Conservation (phyloP, 371 early-diverging fungal species). For the Mortierella sp. region DNA sequence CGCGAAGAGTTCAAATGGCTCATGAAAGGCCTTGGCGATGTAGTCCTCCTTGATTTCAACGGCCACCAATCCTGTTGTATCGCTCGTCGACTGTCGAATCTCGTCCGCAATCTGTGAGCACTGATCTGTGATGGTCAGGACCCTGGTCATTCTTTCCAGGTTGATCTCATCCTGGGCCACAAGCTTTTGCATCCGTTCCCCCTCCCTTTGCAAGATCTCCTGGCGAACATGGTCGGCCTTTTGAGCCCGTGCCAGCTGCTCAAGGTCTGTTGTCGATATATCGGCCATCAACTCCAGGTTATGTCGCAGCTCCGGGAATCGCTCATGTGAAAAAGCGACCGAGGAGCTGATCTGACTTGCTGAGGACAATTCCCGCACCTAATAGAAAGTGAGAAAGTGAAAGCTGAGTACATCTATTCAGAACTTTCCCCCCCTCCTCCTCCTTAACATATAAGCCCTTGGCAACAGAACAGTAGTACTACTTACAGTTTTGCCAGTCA, state of each 20-base stretch:
- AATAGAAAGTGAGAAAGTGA: neutral
- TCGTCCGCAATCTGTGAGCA: conserved; percentile 59
- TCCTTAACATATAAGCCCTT: too few relatives aligned
- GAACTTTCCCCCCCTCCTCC: too few relatives aligned
- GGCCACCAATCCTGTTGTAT: conserved; percentile 44
- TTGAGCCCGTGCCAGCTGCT: conserved; percentile 71
- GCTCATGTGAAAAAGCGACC: conserved; percentile 57
- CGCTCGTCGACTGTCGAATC: conserved; percentile 46
- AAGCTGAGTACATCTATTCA: too few relatives aligned
- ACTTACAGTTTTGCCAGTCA: conserved; percentile 75
- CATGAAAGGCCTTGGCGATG: conserved; percentile 65
- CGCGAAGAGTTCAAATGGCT: conserved; percentile 62
- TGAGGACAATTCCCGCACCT: conserved; percentile 71
- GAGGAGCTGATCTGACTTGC: conserved; percentile 61
- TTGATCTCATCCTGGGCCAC: conserved; percentile 56
- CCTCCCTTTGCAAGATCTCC: conserved; percentile 51
- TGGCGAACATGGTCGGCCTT: conserved; percentile 58
- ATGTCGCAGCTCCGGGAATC: conserved; percentile 82
- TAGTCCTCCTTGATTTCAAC: conserved; percentile 59
- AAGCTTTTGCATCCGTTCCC: conserved; percentile 53
- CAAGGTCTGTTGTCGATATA: conserved; percentile 74
- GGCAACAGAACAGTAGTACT: neutral
- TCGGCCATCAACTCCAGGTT: conserved; percentile 81
- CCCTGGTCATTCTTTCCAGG: conserved; percentile 55
- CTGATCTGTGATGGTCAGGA: conserved; percentile 62